Conservation (phyloP, 192 early-diverging fungal genomes). For the Linnemannia elongata region DNA sequence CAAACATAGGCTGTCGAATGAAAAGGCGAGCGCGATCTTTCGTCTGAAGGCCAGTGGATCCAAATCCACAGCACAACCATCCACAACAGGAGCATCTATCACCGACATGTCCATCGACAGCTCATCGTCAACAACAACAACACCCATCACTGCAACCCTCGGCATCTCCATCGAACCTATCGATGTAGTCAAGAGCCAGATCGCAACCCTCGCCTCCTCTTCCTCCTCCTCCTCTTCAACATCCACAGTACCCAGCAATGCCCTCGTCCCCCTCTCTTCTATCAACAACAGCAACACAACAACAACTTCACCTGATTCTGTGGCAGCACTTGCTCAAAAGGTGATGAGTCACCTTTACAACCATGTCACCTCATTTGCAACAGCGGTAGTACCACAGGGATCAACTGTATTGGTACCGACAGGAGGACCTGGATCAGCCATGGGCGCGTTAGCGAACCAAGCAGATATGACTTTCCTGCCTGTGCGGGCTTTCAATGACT, state of each 20-base stretch:
- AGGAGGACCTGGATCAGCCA: slow-evolving; percentile 58
- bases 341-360: slow-evolving; percentile 80
- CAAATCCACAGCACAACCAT: not conserved
- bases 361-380: slow-evolving; percentile 80
- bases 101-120: slow-evolving; percentile 57
- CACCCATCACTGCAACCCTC: slow-evolving; percentile 72
- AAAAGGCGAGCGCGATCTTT: slow-evolving; percentile 89
- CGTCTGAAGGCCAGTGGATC: slow-evolving; percentile 59
- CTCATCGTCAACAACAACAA: slow-evolving; percentile 20
- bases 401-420: slow-evolving; percentile 67
- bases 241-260: slow-evolving; percentile 30
- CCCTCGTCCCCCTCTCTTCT: slow-evolving; percentile 29
- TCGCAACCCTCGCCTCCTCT: slow-evolving; percentile 54
- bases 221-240: slow-evolving; percentile 10
- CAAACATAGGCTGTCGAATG: slow-evolving; percentile 78
- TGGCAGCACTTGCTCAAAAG: slow-evolving; percentile 69
- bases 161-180: slow-evolving; percentile 96
- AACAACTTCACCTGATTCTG: slow-evolving; percentile 56
- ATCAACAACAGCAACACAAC: not conserved
- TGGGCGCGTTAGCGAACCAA: slow-evolving; percentile 27
- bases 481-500: slow-evolving; percentile 81
- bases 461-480: slow-evolving; percentile 65
- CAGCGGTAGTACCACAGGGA: slow-evolving; percentile 66
- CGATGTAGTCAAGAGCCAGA: slow-evolving; percentile 75
- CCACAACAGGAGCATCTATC: slow-evolving; percentile 6